Base-by-base conservation (phyloP, 169 alveolate genomes). In the Plasmodium cynomolgi region DNA sequence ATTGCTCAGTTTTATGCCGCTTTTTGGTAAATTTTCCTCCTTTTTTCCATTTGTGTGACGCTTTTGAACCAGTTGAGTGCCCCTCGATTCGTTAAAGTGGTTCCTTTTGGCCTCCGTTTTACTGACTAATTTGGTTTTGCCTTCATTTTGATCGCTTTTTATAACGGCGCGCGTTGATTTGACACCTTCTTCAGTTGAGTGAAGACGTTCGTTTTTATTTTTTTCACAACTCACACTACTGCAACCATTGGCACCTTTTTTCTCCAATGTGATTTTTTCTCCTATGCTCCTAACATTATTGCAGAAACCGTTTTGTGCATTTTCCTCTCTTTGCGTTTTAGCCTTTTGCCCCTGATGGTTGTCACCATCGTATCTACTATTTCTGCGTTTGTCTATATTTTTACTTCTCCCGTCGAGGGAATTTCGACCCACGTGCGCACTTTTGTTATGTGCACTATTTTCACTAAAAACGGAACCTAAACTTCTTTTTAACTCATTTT, bases 401-500 rank as follows among this genome's bases (percentile, higher is more conserved):
- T 85, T 47, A 15, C 56, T 58, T 68, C 41, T 20, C 39, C 79
- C 33, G 37, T 39, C 29, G n/a, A 2, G 29, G 47, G 8, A 15
- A 75, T 34, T 75, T 75, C 34, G 62, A 33, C 26, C 34, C 34
- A 29, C 33, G 11, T 47, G 68, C 37, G 81, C 83, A 47, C 31
- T 85, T 47, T 31, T 75, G 2, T 56, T 90, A 39, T 90, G 94
- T 81, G 54, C 20, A 9, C 39, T 41, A 33, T 80, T 90, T 56
- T 80, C 90, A 90, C 50, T 80, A 54, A 90, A 90, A 62, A 80
- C 74, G 26, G 94, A 90, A 31, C 84, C 41, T 80, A 90, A 79
- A 79, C 90, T 80, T 79, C 50, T 88, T 90, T 90, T 90, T 90
- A 90, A 33, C 50, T 90, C 94, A 90, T 90, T 90, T 39, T 90